phyloP scores from a whole-genome alignment of 2,329 filamentous ascomycete species.

The Aspergillus eucalypticola region DNA sequence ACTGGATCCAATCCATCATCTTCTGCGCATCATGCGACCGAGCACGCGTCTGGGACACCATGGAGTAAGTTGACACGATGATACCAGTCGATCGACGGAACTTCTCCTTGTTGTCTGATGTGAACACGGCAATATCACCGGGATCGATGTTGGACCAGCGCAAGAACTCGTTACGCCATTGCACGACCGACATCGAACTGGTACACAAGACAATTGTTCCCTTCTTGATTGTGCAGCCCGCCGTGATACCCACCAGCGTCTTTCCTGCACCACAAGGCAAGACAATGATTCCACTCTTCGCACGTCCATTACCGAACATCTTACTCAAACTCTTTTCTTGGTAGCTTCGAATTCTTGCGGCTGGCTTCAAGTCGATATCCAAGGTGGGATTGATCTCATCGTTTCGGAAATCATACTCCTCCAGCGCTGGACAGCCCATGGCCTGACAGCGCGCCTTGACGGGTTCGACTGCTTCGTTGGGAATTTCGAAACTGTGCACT shows the following conservation, averaged over 20 bases:
- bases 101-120: slow-evolving; percentile 82
- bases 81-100: slow-evolving; percentile 91
- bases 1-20: slow-evolving; percentile 93
- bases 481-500: slow-evolving; percentile 91
- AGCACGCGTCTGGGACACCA: slow-evolving; percentile 91
- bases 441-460: slow-evolving; percentile 89
- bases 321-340: slow-evolving; percentile 98
- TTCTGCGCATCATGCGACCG: slow-evolving; percentile 91
- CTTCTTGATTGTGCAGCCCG: slow-evolving; percentile 96
- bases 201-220: slow-evolving; percentile 93
- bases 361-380: slow-evolving; percentile 88
- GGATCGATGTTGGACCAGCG: slow-evolving; percentile 99
- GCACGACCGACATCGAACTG: slow-evolving; percentile 95
- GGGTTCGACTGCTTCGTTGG: slow-evolving; percentile 75
- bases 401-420: slow-evolving; percentile 96
- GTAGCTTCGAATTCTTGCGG: slow-evolving; percentile 87
- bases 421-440: slow-evolving; percentile 81
- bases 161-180: slow-evolving; percentile 94
- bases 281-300: slow-evolving; percentile 96
- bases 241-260: slow-evolving; percentile 96
- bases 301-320: slow-evolving; percentile 98
- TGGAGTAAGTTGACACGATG: slow-evolving; percentile 96
- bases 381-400: slow-evolving; percentile 86
- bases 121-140: slow-evolving; percentile 91
- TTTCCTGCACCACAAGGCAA: slow-evolving; percentile 95